Percentiles rank a stretch among this genome's conserved stretches.
phyloP scores from a whole-genome alignment of 306 rosid species.

The Cucurbita moschata region DNA sequence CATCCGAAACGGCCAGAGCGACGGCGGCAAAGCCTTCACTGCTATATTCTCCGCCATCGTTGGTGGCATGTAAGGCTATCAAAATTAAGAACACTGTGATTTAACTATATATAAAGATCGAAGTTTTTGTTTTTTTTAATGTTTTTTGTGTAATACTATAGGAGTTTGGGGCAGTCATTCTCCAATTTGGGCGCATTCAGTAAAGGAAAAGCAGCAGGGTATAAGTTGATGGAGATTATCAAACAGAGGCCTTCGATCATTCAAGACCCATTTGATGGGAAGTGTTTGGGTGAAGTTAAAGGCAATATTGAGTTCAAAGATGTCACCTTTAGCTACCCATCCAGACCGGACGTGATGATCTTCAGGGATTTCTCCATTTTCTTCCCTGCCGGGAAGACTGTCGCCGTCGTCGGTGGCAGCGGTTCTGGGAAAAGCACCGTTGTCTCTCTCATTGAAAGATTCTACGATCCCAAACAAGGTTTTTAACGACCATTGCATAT shows the following conservation, averaged over 20 bases:
- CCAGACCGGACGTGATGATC: slow-evolving; percentile 77
- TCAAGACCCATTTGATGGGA: slow-evolving; percentile 60
- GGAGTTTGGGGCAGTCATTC: slow-evolving; percentile 99
- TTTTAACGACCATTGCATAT: background rate
- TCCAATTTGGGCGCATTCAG: slow-evolving; percentile 95
- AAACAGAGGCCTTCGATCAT: slow-evolving; percentile 70
- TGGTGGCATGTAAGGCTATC: slow-evolving; percentile 79
- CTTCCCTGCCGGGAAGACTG: slow-evolving; percentile 89
- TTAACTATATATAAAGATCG: background rate
- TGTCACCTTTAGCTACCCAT: slow-evolving; percentile 86
- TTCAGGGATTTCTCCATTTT: slow-evolving; percentile 71
- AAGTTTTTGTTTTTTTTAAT: background rate
- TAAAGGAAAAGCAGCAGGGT: slow-evolving; percentile 94
- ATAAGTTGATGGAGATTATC: slow-evolving; percentile 87
- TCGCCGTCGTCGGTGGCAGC: slow-evolving; percentile 95
- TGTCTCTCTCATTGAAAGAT: slow-evolving; percentile 89
- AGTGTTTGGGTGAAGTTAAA: slow-evolving; percentile 50
- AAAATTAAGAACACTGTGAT: background rate
- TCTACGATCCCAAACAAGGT: slow-evolving; percentile 96
- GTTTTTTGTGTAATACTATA: slow-evolving; percentile 12
- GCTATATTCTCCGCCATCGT: slow-evolving; percentile 97
- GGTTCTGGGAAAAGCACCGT: slow-evolving; percentile 97
- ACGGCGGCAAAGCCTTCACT: slow-evolving; percentile 95
- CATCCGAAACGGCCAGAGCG: slow-evolving; percentile 83
- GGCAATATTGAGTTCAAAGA: slow-evolving; percentile 86